Evolutionary conservation across 75 land plant genomes (phyloP), one percentile per base, ranked within the genome.

Genomic region (Azolla pinnata): DNA sequence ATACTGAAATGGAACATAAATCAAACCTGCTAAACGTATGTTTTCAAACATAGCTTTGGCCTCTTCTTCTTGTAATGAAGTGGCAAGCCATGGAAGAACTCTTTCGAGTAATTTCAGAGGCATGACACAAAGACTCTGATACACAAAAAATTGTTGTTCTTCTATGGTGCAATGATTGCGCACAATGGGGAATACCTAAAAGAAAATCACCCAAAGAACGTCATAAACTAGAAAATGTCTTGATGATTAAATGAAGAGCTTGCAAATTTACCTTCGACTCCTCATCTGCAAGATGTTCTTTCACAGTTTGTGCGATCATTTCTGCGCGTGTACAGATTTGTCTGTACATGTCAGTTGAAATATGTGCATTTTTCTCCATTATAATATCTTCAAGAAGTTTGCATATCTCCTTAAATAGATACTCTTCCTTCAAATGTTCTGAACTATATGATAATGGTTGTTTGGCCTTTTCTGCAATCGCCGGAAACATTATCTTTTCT

Each of bases 301-400:
- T 67, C 31, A 85, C 79, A 24, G 65, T 79, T 16, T 79, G 76
- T 64, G 81, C 72, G 33, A 88, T 81, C 40, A 67, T 70, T 66
- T 84, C 83, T 66, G 88, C 88, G 27, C 76, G 76, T 16, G 76
- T 61, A 60, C 81, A 83, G 26, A 86, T 70, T 50, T 75, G 66
- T 7, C 54, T n/a, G 49, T 68, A 73, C 35, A 86, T 74, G 24
- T 83, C 83, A 35, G 76, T 67, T 45, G 71, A 59, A 49, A 80
- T 2, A 46, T 2, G 53, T 2, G 21, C 54, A 12, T 42, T 57
- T 16, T 52, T 60, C 51, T 54, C 57, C 47, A 28, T 12, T 55
- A 70, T 66, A 24, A 71, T 30, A 33, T 58, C 53, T 31, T 81
- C 67, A 21, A 81, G 44, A 26, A 76, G 38, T 31, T 53, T 26